Conservation (phyloP, 305 asterid genomes). For the Coffea humblotiana region DNA sequence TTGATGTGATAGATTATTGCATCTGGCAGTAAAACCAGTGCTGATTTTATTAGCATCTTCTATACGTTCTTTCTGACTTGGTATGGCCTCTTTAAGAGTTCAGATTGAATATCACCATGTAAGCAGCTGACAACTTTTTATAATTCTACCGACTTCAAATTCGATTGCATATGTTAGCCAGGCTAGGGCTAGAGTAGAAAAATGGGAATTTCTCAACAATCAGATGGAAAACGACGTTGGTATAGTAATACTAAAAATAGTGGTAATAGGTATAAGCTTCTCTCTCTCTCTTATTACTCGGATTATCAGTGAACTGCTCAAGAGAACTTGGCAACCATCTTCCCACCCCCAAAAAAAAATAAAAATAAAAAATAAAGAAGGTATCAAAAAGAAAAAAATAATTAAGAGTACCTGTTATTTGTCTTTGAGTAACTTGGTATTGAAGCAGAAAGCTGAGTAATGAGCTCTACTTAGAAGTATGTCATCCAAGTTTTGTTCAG, state of each 20-base stretch:
- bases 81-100: too few species aligned
- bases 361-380: background rate
- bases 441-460: background rate
- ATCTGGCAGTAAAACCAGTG: background rate
- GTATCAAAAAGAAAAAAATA: background rate
- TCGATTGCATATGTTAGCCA: background rate
- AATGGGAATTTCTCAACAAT: background rate
- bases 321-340: background rate
- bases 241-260: too few species aligned
- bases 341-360: background rate
- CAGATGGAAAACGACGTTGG: background rate
- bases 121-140: background rate
- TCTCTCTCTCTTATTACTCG: too few species aligned
- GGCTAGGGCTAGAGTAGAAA: background rate
- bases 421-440: background rate
- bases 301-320: background rate
- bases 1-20: background rate
- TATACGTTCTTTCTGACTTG: background rate
- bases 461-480: background rate
- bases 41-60: too few species aligned
- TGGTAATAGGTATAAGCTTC: too few species aligned
- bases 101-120: background rate
- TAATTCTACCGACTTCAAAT: background rate
- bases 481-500: background rate
- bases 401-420: background rate